Evolutionary conservation across 257 asterid species (phyloP).

Genomic region (Mitragyna speciosa): DNA sequence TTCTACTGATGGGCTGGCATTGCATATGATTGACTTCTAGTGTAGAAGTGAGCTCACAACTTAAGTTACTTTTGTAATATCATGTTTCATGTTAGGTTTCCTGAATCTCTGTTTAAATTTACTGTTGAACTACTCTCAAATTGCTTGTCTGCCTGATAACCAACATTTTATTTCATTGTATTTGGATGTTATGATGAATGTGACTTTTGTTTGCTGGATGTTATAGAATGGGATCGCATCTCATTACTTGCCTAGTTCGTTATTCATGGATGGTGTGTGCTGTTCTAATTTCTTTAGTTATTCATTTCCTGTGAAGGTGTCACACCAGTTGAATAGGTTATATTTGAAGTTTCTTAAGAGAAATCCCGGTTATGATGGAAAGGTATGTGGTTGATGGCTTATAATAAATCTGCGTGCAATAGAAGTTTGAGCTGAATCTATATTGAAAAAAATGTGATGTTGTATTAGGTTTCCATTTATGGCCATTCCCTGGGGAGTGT

Average conservation of each 20-base stretch:
- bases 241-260: not conserved
- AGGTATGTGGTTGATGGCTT: constrained; percentile 51
- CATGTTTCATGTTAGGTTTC: not conserved
- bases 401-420: constrained; percentile 16
- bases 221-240: not conserved
- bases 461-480: constrained; percentile 73
- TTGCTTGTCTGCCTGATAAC: not conserved
- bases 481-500: constrained; percentile 99
- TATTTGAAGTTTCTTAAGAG: constrained; percentile 88
- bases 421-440: not conserved
- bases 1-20: not conserved
- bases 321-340: constrained; percentile 74
- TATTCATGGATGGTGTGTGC: not conserved
- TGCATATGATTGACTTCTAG: not conserved
- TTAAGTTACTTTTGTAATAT: not conserved
- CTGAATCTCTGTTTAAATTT: not conserved
- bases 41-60: not conserved
- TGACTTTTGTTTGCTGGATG: not conserved
- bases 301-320: constrained; percentile 59
- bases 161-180: not conserved
- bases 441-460: constrained; percentile 1
- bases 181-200: constrained; percentile 4
- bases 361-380: constrained; percentile 96
- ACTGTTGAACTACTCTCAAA: not conserved
- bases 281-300: constrained; percentile 19